A percentile compares a stretch with the other conserved stretches of the same genome.
phyloP scores from a whole-genome alignment of 441 rosid species.

The Euphorbia celastroides region DNA sequence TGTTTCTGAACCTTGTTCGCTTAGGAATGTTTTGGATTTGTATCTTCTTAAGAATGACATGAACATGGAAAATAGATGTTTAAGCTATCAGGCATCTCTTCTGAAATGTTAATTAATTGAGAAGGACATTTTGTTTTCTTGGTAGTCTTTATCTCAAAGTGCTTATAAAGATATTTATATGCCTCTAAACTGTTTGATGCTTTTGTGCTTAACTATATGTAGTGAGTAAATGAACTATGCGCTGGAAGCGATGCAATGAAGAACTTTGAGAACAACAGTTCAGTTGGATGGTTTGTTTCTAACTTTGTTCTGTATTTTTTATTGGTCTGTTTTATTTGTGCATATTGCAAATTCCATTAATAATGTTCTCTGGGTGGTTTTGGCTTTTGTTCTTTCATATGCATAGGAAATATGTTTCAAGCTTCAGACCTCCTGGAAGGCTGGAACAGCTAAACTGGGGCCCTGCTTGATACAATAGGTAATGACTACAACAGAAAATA shows the following conservation, averaged over 20 bases:
- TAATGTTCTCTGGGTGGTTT: background rate
- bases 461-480: slow-evolving; percentile 66
- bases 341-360: background rate
- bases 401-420: slow-evolving; percentile 83
- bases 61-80: background rate
- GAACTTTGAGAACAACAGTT: slow-evolving; percentile 67
- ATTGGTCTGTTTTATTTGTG: slow-evolving; percentile 17
- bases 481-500: slow-evolving; percentile 22
- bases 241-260: slow-evolving; percentile 87
- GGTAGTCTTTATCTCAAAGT: background rate
- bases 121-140: background rate
- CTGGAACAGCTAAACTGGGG: slow-evolving; percentile 59
- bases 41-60: background rate
- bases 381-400: slow-evolving; percentile 18
- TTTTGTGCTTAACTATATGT: slow-evolving; percentile 27
- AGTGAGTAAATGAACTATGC: slow-evolving; percentile 88
- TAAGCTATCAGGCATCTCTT: background rate
- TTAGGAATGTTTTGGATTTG: background rate
- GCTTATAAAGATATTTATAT: background rate
- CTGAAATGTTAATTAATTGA: background rate
- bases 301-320: slow-evolving; percentile 13
- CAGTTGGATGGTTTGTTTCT: slow-evolving; percentile 83
- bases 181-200: background rate
- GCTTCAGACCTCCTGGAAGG: slow-evolving; percentile 67
- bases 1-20: background rate